Evolutionary conservation across 306 rosid genomes (phyloP).

Genomic region (Quercus glauca): DNA sequence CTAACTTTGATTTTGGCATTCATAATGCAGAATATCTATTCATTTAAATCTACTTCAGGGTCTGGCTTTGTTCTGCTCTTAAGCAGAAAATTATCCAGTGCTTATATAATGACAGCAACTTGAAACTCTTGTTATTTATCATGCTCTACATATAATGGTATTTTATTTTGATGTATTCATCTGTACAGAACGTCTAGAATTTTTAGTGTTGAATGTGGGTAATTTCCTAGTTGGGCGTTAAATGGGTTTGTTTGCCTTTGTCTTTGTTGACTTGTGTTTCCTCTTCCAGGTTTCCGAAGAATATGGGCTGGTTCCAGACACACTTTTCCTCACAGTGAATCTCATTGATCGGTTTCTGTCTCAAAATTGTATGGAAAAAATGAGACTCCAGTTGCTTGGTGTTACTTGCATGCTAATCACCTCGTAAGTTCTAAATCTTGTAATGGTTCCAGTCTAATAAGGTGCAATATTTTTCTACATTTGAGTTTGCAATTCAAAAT

Average conservation of each 20-base stretch:
- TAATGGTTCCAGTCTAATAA: constrained; percentile 2
- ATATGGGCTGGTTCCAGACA: constrained; percentile 79
- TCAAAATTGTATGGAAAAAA: constrained; percentile 44
- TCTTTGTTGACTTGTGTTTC: constrained; percentile 8
- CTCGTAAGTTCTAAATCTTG: constrained; percentile 62
- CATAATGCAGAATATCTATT: background rate
- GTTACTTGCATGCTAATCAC: constrained; percentile 86
- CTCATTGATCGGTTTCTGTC: constrained; percentile 92
- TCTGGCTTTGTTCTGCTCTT: no score
- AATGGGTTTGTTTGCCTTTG: constrained; percentile 5
- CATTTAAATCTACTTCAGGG: background rate
- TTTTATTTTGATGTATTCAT: background rate
- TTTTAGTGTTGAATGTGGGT: background rate
- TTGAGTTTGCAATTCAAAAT: background rate
- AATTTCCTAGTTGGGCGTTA: constrained; percentile 2
- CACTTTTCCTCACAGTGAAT: constrained; percentile 84
- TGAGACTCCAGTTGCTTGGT: constrained; percentile 83
- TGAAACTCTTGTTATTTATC: background rate
- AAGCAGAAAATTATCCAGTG: constrained; percentile 4
- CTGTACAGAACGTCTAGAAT: background rate
- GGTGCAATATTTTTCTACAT: background rate
- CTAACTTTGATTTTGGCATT: no score
- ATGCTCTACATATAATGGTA: background rate
- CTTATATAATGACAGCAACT: background rate
- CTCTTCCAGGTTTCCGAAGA: constrained; percentile 88